phyloP scores from a whole-genome alignment of 140 eudicot species.

The Cichorium intybus region DNA sequence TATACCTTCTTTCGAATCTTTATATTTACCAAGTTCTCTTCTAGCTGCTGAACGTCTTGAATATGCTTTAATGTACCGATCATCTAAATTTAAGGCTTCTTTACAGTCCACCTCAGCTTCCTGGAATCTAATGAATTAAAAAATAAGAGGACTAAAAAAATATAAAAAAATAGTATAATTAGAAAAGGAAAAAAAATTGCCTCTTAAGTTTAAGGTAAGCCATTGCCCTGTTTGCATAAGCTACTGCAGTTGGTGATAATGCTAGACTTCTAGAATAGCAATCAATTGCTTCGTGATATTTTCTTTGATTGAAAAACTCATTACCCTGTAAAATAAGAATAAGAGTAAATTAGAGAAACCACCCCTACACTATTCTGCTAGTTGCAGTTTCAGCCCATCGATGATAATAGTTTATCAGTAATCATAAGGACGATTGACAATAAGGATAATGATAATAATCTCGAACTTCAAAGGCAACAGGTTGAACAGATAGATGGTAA shows the following conservation, averaged over 20 bases:
- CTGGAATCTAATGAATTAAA: constrained; percentile 57
- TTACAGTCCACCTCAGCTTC: constrained; percentile 92
- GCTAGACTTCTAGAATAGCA: constrained; percentile 97
- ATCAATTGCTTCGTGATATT: constrained; percentile 81
- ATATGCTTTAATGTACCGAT: constrained; percentile 91
- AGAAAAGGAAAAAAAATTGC: constrained; percentile 35
- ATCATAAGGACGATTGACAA: not conserved
- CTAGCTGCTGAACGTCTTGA: constrained; percentile 94
- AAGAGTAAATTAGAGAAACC: too few relatives aligned
- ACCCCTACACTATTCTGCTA: too few relatives aligned
- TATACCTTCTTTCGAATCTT: constrained; percentile 76
- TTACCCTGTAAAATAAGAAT: too few relatives aligned
- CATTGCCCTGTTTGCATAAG: too few relatives aligned
- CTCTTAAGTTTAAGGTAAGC: too few relatives aligned
- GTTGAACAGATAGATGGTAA: not conserved
- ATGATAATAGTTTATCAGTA: not conserved
- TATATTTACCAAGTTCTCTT: constrained; percentile 85
- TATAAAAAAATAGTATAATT: not conserved
- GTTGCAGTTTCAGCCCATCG: not conserved
- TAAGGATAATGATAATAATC: not conserved
- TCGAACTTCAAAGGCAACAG: not conserved
- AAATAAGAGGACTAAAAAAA: constrained; percentile 14
- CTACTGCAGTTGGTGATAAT: too few relatives aligned
- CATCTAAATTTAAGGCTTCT: constrained; percentile 91
- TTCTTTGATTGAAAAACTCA: constrained; percentile 84